phyloP scores from a whole-genome alignment of 2,329 filamentous ascomycete genomes.

The Dendryphion nanum region DNA sequence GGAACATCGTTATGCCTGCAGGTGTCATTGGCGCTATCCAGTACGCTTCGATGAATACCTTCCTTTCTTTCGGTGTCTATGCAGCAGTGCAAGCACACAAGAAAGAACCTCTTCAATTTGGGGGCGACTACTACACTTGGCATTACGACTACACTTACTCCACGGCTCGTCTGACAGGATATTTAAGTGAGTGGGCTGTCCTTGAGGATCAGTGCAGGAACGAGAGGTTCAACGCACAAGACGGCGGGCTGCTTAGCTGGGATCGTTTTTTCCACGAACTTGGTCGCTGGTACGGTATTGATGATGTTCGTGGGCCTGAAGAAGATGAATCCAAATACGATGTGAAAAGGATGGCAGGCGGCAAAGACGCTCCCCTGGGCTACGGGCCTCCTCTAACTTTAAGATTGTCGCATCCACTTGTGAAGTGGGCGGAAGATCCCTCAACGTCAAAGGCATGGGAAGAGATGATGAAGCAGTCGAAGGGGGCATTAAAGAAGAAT shows the following conservation, averaged over 20 bases:
- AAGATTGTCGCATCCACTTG: slow-evolving; percentile 42
- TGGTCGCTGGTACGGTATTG: slow-evolving; percentile 45
- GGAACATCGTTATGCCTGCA: slow-evolving; percentile 50
- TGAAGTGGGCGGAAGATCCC: slow-evolving; percentile 46
- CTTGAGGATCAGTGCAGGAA: slow-evolving; percentile 43
- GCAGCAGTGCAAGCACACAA: slow-evolving; percentile 46
- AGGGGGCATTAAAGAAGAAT: too few relatives aligned
- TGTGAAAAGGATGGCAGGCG: background rate
- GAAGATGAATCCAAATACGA: background rate
- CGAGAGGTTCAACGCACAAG: slow-evolving; percentile 51
- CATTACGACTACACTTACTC: slow-evolving; percentile 16
- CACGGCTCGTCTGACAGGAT: slow-evolving; percentile 49
- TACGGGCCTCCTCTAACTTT: slow-evolving; percentile 45
- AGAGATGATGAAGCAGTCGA: slow-evolving; percentile 42
- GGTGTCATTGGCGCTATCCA: slow-evolving; percentile 51
- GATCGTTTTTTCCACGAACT: slow-evolving; percentile 50
- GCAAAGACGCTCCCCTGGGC: slow-evolving; percentile 20
- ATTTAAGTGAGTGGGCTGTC: slow-evolving; percentile 53
- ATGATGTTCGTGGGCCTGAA: slow-evolving; percentile 33
- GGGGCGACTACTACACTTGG: background rate
- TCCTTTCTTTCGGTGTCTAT: slow-evolving; percentile 51
- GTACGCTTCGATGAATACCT: slow-evolving; percentile 52
- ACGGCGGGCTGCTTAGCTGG: slow-evolving; percentile 48
- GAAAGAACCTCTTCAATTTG: slow-evolving; percentile 44
- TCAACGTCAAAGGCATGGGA: slow-evolving; percentile 44